phyloP scores from a whole-genome alignment of 352 stramenopile genomes.

The Thraustotheca clavata region DNA sequence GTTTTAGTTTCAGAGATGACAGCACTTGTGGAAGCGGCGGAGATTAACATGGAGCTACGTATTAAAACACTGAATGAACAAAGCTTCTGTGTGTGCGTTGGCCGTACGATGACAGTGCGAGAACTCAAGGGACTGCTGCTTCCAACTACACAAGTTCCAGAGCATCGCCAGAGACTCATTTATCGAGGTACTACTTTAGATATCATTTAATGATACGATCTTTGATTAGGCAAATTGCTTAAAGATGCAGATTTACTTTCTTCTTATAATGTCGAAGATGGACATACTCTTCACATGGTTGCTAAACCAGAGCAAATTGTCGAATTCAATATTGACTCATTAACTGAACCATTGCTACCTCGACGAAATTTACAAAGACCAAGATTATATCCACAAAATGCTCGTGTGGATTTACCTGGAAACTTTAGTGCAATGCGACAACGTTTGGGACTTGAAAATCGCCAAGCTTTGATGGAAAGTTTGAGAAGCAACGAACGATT shows the following conservation, averaged over 20 bases:
- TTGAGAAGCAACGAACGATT: too few relatives aligned
- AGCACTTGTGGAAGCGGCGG: too few relatives aligned
- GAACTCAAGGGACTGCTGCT: slow-evolving; percentile 60
- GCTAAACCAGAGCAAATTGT: slow-evolving; percentile 33
- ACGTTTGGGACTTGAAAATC: background rate
- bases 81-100: slow-evolving; percentile 52
- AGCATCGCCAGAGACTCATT: slow-evolving; percentile 81
- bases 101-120: slow-evolving; percentile 34
- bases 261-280: slow-evolving; percentile 85
- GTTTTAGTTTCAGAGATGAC: too few relatives aligned
- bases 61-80: slow-evolving; percentile 76
- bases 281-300: slow-evolving; percentile 90
- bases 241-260: slow-evolving; percentile 61
- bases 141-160: slow-evolving; percentile 42
- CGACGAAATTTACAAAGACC: background rate
- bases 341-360: background rate
- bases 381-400: background rate
- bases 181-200: slow-evolving; percentile 51
- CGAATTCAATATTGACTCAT: background rate
- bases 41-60: slow-evolving; percentile 28
- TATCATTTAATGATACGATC: background rate
- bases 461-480: too few relatives aligned
- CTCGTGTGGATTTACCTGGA: background rate
- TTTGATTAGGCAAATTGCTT: slow-evolving; percentile 55
- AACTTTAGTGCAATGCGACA: slow-evolving; percentile 1